Evolutionary conservation across 2,329 filamentous ascomycete genomes (phyloP), one percentile per base, ranked within the genome.

Genomic region (Exserohilum turcica): DNA sequence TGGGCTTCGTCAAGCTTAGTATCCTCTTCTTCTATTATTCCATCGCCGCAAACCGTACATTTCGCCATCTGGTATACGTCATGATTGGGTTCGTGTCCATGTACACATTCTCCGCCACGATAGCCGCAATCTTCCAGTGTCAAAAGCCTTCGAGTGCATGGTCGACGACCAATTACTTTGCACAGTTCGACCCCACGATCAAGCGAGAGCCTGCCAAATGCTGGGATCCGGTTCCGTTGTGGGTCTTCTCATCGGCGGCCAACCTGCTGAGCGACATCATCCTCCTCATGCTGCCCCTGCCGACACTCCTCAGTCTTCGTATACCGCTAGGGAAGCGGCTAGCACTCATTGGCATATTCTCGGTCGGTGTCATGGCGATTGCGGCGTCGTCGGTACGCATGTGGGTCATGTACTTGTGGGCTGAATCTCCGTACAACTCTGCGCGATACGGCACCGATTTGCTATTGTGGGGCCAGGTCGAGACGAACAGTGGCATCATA

Each of bases 321-420:
- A 80, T 83, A 6, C 79, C 80, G 0, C 66, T 64, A 3, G 73
- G 73, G 3, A 80, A 83, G 49, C 82, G 83, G 48, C 65, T 81
- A 12, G 82, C 80, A 0, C 74, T 87, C n/a, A 61, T 74, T 7
- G 69, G 65, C 9, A 71, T 74, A 42, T 74, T 75, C 56, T 66
- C 65, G 2, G 60, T 74, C 13, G 71, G 72, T 21, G 60, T 74
- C 49, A 63, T 75, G 56, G 71, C 71, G 16, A 72, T 74, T 13
- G 56, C 72, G 2, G 71, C 72, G 2, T 71, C 66, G 5, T 71
- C 71, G 15, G 65, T 74, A 18, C 68, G 72, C 29, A 68, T 74
- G 63, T 73, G 67, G 65, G 71, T 72, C 15, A 69, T 74, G 66
- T 61, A 63, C 24, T 57, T 74, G 3, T 75, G 72, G 72, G 58